Percentiles rank a stretch among this genome's conserved stretches.
These are phyloP conservation scores for Xerophyta viscosa DNA, from an alignment of 106 monocot species.

Conservation along the genomic window DNA sequence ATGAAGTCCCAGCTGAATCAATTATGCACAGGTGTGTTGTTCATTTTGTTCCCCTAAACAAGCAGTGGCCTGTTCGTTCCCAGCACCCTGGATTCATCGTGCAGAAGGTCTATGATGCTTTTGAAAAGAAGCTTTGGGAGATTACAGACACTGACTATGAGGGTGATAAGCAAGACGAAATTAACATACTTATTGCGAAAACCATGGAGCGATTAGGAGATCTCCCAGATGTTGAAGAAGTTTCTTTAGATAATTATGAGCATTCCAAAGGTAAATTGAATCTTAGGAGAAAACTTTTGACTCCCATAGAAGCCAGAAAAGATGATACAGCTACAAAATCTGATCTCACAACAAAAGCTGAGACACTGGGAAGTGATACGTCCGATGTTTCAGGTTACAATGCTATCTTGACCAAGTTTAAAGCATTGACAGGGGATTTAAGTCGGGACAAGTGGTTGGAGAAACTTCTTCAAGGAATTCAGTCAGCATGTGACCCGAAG, in stretches of 20 bases:
- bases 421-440: slow-evolving; percentile 60
- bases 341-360: slow-evolving; percentile 31
- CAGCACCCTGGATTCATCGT: slow-evolving; percentile 86
- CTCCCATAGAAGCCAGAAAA: slow-evolving; percentile 47
- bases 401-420: slow-evolving; percentile 44
- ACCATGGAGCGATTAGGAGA: slow-evolving; percentile 70
- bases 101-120: slow-evolving; percentile 88
- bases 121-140: slow-evolving; percentile 76
- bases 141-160: slow-evolving; percentile 93
- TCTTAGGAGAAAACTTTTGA: slow-evolving; percentile 38
- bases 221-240: slow-evolving; percentile 54
- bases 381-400: slow-evolving; percentile 43
- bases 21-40: slow-evolving; percentile 96
- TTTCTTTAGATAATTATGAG: slow-evolving; percentile 24
- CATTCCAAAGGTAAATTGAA: slow-evolving; percentile 28
- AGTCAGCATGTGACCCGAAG: slow-evolving; percentile 34
- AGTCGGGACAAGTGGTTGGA: slow-evolving; percentile 84
- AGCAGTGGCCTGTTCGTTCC: slow-evolving; percentile 72
- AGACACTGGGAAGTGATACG: slow-evolving; percentile 62
- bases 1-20: slow-evolving; percentile 93
- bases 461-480: slow-evolving; percentile 70
- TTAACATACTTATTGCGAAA: slow-evolving; percentile 69
- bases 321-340: slow-evolving; percentile 28
- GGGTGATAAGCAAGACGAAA: slow-evolving; percentile 80
- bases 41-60: slow-evolving; percentile 86